Base-by-base conservation (phyloP, 2,329 filamentous ascomycete species). In the Stenocarpella maydis region DNA sequence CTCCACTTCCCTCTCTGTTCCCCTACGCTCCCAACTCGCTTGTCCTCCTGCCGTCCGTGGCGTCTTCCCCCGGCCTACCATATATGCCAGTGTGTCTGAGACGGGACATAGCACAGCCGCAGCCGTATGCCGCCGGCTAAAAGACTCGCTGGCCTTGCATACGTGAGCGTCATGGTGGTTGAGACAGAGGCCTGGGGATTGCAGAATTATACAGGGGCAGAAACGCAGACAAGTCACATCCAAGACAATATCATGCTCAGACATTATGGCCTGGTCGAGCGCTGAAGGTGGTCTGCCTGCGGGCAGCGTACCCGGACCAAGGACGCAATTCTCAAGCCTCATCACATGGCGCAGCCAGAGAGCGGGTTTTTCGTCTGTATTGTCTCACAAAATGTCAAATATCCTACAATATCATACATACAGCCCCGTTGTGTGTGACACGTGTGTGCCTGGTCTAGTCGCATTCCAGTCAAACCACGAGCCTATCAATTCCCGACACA, bases 41-140 rank as follows among this genome's bases (percentile, higher is more conserved):
- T 26, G 47, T 17, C 49, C 50, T 37, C 34, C 6, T 12, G 5
- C 34, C 50, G 50, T n/a, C 26, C 50, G 19, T 53, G 47, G 47
- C 24, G 24, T 28, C 14, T 12, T 12, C 34, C 24, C 41, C 26
- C 10, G n/a, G 10, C 14, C 50, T 53, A 15, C 39, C 5, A 34
- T 10, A 63, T 49, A 60, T 60, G 55, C 10, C 54, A 12, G 21
- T 60, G 12, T 31, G 5, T 45, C 39, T 26, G 55, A 60, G 28
- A 63, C 58, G 31, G 41, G 55, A n/a, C 55, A 58, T 41, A 26
- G 53, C 34, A 58, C 14, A 28, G 7, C 54, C 37, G 58, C 58
- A 63, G 43, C 34, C 34, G 34, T 12, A 10, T 37, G 34, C 34
- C 34, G 6, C 7, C 10, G 34, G 34, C 10, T 10, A 4, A 5